These are phyloP conservation scores for Penicillium freii DNA, from an alignment of 2,329 filamentous ascomycete genomes.

Conservation along the genomic window DNA sequence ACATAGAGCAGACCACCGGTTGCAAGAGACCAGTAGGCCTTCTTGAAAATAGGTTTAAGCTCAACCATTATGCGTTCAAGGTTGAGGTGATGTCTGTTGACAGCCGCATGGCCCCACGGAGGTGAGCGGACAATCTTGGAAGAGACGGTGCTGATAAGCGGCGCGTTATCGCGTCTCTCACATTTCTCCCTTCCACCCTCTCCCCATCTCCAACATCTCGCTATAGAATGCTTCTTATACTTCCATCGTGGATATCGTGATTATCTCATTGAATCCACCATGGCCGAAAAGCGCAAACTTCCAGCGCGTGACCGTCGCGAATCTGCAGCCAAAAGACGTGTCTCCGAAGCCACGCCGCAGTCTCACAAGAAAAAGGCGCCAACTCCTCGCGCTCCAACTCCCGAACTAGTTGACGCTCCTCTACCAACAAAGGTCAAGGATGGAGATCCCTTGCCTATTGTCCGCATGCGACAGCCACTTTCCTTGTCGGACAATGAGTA, in stretches of 20 bases:
- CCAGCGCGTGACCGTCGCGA: constrained; percentile 46
- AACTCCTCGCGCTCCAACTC: constrained; percentile 30
- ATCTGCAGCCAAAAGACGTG: constrained; percentile 44
- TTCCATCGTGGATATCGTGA: not conserved
- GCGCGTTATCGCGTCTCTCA: constrained; percentile 20
- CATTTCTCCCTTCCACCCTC: constrained; percentile 20
- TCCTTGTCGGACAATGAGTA: constrained; percentile 54
- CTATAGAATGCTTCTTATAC: not conserved
- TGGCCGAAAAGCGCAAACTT: constrained; percentile 47
- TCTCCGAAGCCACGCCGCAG: constrained; percentile 40
- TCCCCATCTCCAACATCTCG: constrained; percentile 9
- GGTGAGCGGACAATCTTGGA: constrained; percentile 8
- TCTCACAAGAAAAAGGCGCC: constrained; percentile 38
- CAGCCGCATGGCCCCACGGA: not conserved
- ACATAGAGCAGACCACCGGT: constrained; percentile 65
- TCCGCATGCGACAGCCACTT: constrained; percentile 50
- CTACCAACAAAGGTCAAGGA: constrained; percentile 56
- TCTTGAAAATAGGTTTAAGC: constrained; percentile 49
- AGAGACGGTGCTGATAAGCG: constrained; percentile 12
- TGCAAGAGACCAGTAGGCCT: constrained; percentile 57
- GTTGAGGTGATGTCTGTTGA: not conserved
- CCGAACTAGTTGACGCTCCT: constrained; percentile 37
- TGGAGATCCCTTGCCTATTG: constrained; percentile 54
- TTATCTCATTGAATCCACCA: constrained; percentile 16
- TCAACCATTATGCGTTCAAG: constrained; percentile 31